Conservation (phyloP, 2,329 filamentous ascomycete genomes). For the Ramularia endophylla region DNA sequence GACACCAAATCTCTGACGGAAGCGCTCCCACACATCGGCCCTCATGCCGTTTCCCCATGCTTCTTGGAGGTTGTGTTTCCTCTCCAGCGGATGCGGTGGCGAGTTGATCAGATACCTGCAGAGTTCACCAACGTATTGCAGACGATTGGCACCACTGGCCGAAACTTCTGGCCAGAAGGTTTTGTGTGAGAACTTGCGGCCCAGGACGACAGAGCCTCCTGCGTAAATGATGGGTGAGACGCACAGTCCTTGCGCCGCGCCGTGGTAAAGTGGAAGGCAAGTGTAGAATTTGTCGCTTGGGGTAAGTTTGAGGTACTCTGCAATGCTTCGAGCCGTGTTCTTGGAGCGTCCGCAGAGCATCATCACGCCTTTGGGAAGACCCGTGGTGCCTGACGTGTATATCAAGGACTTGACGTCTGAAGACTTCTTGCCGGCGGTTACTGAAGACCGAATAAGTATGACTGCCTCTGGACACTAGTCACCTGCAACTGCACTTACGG, state of each 20-base stretch:
- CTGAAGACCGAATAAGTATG: too few species aligned
- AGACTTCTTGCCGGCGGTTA: constrained; percentile 9
- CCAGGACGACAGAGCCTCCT: constrained; percentile 64
- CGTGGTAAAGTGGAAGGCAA: constrained; percentile 83
- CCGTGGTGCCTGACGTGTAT: constrained; percentile 75
- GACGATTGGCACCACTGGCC: constrained; percentile 60
- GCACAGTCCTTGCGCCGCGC: constrained; percentile 62
- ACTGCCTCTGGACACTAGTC: too few species aligned
- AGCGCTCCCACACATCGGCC: constrained; percentile 74
- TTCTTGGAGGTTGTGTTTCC: constrained; percentile 60
- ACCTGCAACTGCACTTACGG: too few species aligned
- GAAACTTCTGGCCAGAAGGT: constrained; percentile 73
- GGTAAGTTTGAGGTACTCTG: constrained; percentile 53
- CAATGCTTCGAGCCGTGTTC: constrained; percentile 53
- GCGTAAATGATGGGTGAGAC: constrained; percentile 53
- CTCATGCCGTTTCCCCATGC: constrained; percentile 80
- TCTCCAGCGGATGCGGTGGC: constrained; percentile 59
- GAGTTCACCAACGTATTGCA: constrained; percentile 84
- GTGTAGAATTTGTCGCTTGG: constrained; percentile 47
- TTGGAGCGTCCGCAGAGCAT: constrained; percentile 18
- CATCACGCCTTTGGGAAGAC: constrained; percentile 26
- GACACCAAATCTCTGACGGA: constrained; percentile 61
- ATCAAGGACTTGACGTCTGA: constrained; percentile 63
- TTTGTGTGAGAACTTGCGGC: constrained; percentile 69
- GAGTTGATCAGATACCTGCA: constrained; percentile 72